Conservation (phyloP, 2,329 filamentous ascomycete species). For the Trichoderma afroharzianum region DNA sequence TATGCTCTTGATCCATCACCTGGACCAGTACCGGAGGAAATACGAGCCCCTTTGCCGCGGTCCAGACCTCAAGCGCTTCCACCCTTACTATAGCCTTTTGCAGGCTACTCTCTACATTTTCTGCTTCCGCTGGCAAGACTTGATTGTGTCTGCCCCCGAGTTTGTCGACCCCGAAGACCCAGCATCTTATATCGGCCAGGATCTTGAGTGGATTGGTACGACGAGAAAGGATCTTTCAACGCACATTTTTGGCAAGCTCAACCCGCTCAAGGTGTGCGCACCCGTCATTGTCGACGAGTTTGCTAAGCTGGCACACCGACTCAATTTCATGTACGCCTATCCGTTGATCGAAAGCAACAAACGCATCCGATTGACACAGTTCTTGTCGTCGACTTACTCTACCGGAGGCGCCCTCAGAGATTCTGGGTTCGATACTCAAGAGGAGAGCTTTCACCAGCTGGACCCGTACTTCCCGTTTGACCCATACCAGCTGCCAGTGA, state of each 20-base stretch:
- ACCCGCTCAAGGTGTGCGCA: slow-evolving; percentile 92
- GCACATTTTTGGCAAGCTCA: slow-evolving; percentile 83
- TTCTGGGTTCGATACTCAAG: slow-evolving; percentile 46
- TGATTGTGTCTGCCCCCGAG: slow-evolving; percentile 62
- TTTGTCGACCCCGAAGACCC: slow-evolving; percentile 60
- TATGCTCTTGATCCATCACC: slow-evolving; percentile 69
- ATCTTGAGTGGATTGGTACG: slow-evolving; percentile 72
- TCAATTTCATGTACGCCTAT: slow-evolving; percentile 86
- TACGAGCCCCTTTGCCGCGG: slow-evolving; percentile 74
- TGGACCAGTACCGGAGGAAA: slow-evolving; percentile 69
- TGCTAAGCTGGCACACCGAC: slow-evolving; percentile 78
- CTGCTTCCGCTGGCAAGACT: slow-evolving; percentile 95
- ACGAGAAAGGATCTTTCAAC: slow-evolving; percentile 70
- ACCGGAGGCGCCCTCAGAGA: slow-evolving; percentile 54
- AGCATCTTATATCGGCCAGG: slow-evolving; percentile 60
- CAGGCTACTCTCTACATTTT: slow-evolving; percentile 92
- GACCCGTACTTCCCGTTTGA: slow-evolving; percentile 98
- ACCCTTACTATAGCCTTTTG: slow-evolving; percentile 81
- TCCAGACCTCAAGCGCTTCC: slow-evolving; percentile 80
- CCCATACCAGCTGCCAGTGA: slow-evolving; percentile 85
- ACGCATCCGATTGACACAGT: slow-evolving; percentile 73
- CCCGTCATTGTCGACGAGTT: slow-evolving; percentile 89
- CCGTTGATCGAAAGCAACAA: slow-evolving; percentile 90
- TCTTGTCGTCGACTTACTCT: slow-evolving; percentile 55
- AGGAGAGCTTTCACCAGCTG: slow-evolving; percentile 78